These are phyloP conservation scores for Posidonia oceanica DNA, from an alignment of 116 monocot species.

Conservation along the genomic window DNA sequence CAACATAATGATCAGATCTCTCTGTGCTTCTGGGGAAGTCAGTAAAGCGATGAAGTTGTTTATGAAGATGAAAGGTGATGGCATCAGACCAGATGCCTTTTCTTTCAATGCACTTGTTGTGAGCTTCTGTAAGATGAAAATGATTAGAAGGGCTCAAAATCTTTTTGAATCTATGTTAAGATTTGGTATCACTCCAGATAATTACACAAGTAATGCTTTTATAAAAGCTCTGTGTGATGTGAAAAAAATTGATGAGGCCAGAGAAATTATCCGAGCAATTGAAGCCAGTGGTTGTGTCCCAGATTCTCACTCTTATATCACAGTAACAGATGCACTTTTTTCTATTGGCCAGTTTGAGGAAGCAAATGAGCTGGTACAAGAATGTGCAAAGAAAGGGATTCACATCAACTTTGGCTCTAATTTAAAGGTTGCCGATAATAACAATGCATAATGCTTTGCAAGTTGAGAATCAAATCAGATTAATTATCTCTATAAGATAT, in stretches of 20 bases:
- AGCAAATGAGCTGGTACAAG: constrained; percentile 24
- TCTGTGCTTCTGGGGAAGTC: constrained; percentile 41
- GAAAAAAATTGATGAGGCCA: constrained; percentile 44
- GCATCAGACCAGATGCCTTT: constrained; percentile 52
- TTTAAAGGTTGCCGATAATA: constrained; percentile 12
- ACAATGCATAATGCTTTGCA: neutral
- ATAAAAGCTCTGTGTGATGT: constrained; percentile 50
- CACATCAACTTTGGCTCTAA: constrained; percentile 3
- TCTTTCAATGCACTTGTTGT: constrained; percentile 77
- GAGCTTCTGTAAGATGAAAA: constrained; percentile 59
- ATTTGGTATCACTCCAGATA: constrained; percentile 64
- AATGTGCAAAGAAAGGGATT: constrained; percentile 33
- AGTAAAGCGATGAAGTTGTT: constrained; percentile 52
- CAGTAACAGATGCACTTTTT: constrained; percentile 28
- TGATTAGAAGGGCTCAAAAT: constrained; percentile 41
- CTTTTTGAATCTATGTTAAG: constrained; percentile 69
- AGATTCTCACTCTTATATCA: constrained; percentile 33
- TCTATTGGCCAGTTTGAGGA: constrained; percentile 26
- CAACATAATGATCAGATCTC: constrained; percentile 65
- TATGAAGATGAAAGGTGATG: constrained; percentile 48
- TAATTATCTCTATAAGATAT: too few relatives aligned
- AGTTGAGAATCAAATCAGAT: too few relatives aligned
- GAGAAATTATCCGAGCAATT: constrained; percentile 40
- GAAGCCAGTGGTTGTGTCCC: constrained; percentile 34
- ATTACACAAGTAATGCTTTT: constrained; percentile 63